These are phyloP conservation scores for Gigaspora rosea DNA, from an alignment of 192 early-diverging fungal genomes.

Conservation along the genomic window DNA sequence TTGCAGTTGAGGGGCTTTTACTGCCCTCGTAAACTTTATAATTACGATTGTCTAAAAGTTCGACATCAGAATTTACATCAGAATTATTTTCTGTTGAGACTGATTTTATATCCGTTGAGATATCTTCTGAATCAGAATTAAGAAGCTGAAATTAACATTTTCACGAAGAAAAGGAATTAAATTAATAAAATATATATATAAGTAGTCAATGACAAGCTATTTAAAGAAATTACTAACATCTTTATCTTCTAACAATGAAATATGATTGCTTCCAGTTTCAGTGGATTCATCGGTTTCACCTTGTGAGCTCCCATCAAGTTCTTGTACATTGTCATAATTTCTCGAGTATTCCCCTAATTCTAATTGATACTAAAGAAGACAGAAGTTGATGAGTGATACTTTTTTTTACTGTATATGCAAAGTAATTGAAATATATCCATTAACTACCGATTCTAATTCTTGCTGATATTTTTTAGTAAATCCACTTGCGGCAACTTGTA, in stretches of 20 bases:
- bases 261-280: constrained; percentile 5
- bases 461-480: constrained; percentile 90
- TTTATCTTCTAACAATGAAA: neutral
- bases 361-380: constrained; percentile 23
- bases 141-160: neutral
- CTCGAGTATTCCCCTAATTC: constrained; percentile 30
- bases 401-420: constrained; percentile 23
- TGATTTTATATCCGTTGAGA: constrained; percentile 21
- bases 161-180: too few relatives aligned
- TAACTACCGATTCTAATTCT: constrained; percentile 76
- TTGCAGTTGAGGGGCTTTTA: constrained; percentile 27
- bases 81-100: constrained; percentile 1
- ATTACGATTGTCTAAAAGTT: constrained; percentile 42
- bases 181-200: too few relatives aligned
- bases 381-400: neutral
- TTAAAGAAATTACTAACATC: too few relatives aligned
- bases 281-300: constrained; percentile 35
- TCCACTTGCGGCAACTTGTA: constrained; percentile 95
- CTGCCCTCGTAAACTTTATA: constrained; percentile 56
- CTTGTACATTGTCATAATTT: constrained; percentile 35
- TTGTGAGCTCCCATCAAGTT: constrained; percentile 32
- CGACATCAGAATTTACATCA: neutral
- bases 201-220: too few relatives aligned
- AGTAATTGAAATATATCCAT: constrained; percentile 31
- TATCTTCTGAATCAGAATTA: constrained; percentile 28